These are phyloP conservation scores for Carex arenaria DNA, from an alignment of 202 grass and related monocot species.

Conservation along the genomic window DNA sequence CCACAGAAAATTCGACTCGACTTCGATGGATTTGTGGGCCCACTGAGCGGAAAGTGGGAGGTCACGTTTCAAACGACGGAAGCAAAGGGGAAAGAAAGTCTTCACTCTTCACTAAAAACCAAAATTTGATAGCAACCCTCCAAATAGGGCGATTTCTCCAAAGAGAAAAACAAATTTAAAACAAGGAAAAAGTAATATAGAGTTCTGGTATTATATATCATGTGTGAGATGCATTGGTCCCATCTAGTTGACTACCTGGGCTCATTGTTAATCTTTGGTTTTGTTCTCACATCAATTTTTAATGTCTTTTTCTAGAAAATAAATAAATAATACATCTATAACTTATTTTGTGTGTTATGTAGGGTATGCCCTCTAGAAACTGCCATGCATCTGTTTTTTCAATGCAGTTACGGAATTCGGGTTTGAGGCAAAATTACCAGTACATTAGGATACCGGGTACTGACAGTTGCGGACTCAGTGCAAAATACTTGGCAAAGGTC, in stretches of 20 bases:
- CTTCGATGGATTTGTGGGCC: conserved; percentile 8
- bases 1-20: conserved; percentile 5
- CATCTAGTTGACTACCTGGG: conserved; percentile 7
- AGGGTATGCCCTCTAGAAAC: no score
- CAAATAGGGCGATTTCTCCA: background rate
- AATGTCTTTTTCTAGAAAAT: background rate
- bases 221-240: conserved; percentile 15
- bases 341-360: background rate
- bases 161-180: background rate
- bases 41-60: conserved; percentile 13
- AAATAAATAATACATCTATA: background rate
- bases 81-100: conserved; percentile 8
- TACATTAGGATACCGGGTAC: no score
- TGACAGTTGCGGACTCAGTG: no score
- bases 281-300: background rate
- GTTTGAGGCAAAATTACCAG: no score
- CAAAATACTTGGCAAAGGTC: no score
- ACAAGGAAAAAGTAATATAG: background rate
- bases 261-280: background rate
- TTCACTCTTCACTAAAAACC: conserved; percentile 23
- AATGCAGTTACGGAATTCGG: no score
- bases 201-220: background rate
- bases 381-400: no score
- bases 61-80: conserved; percentile 16
- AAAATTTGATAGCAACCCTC: conserved; percentile 16